Base-by-base conservation (phyloP, 345 rosid genomes). In the Ceriops zippeliana region DNA sequence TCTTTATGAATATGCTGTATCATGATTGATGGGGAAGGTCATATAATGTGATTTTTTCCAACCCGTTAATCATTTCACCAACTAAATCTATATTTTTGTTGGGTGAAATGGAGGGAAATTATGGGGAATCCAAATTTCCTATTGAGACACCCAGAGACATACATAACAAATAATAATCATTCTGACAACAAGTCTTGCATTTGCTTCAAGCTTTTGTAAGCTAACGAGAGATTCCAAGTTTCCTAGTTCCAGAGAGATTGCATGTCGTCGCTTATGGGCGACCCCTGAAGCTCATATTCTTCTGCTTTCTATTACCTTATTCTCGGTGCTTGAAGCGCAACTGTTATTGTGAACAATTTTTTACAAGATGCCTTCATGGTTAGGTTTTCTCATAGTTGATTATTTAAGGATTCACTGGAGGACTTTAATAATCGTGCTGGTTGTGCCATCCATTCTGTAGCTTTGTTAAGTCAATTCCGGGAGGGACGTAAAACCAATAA, bases 391-490 rank as follows among this genome's bases (percentile, higher is more conserved):
- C 17, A 42, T 15, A 5, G 34, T 58, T 11, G 51, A 51, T 47
- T 72, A 42, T 32, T 10, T 32, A 26, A 28, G 35, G 56, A 32
- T 27, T 69, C 28, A 54, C 16, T 28, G 26, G 66, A 52, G 68
- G 56, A 20, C 20, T 63, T 54, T 4, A 60, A 49, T 46, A 68
- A 74, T 31, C 30, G 32, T 61, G 72, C 58, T 15, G 22, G 86
- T 70, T 80, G 79, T 31, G 35, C 61, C 7, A 63, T 83, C 79
- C 49, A 68, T 69, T 79, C 78, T 4, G 28, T 69, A 54, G 60
- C 31, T 71, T 71, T 73, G 76, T n/a, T 30, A 19, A 66, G 81
- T 76, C 85, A 74, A 71, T 73, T 74, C 69, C 73, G 42, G 42
- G 17, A 34, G 70, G 70, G 74, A 63, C 66, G 70, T 65, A 53